phyloP scores from a whole-genome alignment of 2,329 filamentous ascomycete genomes.

The Capronia coronata region DNA sequence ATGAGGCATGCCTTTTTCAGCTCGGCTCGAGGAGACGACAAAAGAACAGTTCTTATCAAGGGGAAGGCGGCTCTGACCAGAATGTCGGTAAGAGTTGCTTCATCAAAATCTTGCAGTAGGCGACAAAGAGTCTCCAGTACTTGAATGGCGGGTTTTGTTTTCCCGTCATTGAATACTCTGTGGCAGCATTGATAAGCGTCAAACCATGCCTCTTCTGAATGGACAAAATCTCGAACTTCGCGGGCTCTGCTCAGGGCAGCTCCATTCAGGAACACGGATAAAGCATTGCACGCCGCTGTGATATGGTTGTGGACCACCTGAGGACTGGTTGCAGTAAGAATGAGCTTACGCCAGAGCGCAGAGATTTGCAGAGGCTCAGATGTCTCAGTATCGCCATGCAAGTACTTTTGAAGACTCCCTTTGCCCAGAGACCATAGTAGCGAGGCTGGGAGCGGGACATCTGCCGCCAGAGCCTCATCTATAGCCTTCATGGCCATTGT shows the following conservation, averaged over 20 bases:
- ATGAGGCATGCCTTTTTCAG: slow-evolving; percentile 27
- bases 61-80: slow-evolving; percentile 13
- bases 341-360: slow-evolving; percentile 37
- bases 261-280: slow-evolving; percentile 40
- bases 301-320: slow-evolving; percentile 38
- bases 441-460: slow-evolving; percentile 14
- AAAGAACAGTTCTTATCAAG: slow-evolving; percentile 19
- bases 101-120: slow-evolving; percentile 29
- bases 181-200: slow-evolving; percentile 38
- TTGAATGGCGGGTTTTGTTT: slow-evolving; percentile 42
- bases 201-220: slow-evolving; percentile 36
- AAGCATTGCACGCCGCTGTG: slow-evolving; percentile 40
- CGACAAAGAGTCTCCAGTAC: slow-evolving; percentile 36
- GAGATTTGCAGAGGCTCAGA: slow-evolving; percentile 22
- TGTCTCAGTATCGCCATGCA: slow-evolving; percentile 1
- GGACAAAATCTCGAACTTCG: slow-evolving; percentile 32
- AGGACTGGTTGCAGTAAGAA: slow-evolving; percentile 37
- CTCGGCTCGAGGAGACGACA: slow-evolving; percentile 19
- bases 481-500: slow-evolving; percentile 21
- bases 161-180: slow-evolving; percentile 38
- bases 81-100: slow-evolving; percentile 5
- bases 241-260: slow-evolving; percentile 32
- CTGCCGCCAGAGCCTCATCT: slow-evolving; percentile 27
- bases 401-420: slow-evolving; percentile 9
- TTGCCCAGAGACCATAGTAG: slow-evolving; percentile 21